Evolutionary conservation across 768 basidiomycete genomes (phyloP).

Genomic region (Cytidiella melzeri): DNA sequence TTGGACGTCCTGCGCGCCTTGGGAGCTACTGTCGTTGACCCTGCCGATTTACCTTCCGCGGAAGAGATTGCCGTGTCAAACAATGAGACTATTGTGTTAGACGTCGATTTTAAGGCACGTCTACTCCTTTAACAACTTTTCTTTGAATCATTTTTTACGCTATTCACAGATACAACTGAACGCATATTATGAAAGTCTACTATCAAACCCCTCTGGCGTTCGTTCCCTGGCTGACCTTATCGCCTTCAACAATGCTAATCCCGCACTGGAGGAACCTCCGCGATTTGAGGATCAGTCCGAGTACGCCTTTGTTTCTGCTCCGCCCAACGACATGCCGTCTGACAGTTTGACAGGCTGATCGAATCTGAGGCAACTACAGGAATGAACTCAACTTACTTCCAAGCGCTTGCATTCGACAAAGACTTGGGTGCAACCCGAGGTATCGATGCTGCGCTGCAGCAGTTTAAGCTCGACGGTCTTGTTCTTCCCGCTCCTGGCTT

Average conservation of each 20-base stretch:
- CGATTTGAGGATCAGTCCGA: slow-evolving; percentile 30
- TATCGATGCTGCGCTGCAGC: slow-evolving; percentile 28
- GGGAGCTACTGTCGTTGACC: slow-evolving; percentile 49
- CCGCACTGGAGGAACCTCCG: slow-evolving; percentile 37
- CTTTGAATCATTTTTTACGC: neutral
- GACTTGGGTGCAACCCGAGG: slow-evolving; percentile 28
- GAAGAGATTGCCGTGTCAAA: slow-evolving; percentile 37
- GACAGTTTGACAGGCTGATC: slow-evolving; percentile 20
- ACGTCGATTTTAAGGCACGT: slow-evolving; percentile 51
- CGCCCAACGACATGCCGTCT: neutral
- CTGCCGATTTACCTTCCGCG: slow-evolving; percentile 53
- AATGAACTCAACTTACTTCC: slow-evolving; percentile 25
- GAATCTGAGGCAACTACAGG: slow-evolving; percentile 21
- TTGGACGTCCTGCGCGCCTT: slow-evolving; percentile 30
- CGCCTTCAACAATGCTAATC: slow-evolving; percentile 47
- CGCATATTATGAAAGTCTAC: slow-evolving; percentile 17
- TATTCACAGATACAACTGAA: slow-evolving; percentile 21
- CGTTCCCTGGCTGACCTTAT: slow-evolving; percentile 46
- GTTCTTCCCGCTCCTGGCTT: slow-evolving; percentile 27
- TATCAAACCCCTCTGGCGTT: slow-evolving; percentile 23
- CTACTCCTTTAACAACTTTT: neutral
- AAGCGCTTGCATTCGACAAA: slow-evolving; percentile 25
- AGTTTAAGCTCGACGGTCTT: slow-evolving; percentile 28
- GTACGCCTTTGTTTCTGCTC: slow-evolving; percentile 12
- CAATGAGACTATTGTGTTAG: slow-evolving; percentile 50